Conservation (phyloP, 306 rosid genomes). For the Carpinus fangiana region DNA sequence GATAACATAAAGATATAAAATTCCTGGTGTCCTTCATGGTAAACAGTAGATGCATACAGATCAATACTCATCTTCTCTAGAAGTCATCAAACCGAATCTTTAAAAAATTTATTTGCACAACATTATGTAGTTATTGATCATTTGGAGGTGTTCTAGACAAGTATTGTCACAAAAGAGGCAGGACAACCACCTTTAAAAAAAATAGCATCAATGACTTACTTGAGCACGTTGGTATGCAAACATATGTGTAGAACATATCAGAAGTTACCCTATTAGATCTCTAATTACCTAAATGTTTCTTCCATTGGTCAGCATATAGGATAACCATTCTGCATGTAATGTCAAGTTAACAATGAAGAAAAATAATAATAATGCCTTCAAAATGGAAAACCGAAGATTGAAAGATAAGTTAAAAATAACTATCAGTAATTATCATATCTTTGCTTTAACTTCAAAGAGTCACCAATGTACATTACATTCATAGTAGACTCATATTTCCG, state of each 20-base stretch:
- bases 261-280: background rate
- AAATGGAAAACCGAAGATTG: background rate
- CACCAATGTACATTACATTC: background rate
- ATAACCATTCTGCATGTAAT: slow-evolving; percentile 14
- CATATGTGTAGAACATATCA: background rate
- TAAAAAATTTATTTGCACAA: background rate
- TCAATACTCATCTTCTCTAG: background rate
- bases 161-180: background rate
- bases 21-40: background rate
- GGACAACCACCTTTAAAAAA: slow-evolving; percentile 1
- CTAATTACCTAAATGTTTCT: slow-evolving; percentile 8
- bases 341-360: background rate
- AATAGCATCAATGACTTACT: slow-evolving; percentile 1
- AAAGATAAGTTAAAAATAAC: background rate
- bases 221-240: slow-evolving; percentile 12
- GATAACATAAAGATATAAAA: background rate
- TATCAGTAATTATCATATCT: background rate
- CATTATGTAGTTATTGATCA: background rate
- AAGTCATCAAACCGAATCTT: background rate
- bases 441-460: background rate
- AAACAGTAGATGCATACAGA: slow-evolving; percentile 1
- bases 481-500: background rate
- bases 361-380: background rate
- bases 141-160: background rate
- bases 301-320: slow-evolving; percentile 3